phyloP scores from a whole-genome alignment of 2,329 filamentous ascomycete species.

The Cercospora zeae-maydis region DNA sequence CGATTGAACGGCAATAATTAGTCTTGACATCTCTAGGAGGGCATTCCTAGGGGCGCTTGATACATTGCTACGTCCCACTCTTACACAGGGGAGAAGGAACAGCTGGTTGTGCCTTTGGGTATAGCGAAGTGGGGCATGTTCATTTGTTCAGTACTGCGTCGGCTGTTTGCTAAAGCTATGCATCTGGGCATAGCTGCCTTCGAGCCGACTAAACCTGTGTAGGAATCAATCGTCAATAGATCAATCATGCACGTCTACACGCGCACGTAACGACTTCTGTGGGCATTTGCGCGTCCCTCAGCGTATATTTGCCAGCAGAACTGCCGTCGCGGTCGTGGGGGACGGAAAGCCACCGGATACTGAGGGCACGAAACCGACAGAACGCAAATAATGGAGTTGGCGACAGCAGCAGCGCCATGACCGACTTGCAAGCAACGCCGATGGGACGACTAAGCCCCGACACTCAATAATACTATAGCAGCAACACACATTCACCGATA shows the following conservation, averaged over 20 bases:
- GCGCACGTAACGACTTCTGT: neutral
- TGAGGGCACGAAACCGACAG: neutral
- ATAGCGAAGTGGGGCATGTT: no score
- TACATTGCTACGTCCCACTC: no score
- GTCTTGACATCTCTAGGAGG: no score
- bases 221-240: no score
- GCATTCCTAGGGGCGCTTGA: no score
- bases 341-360: constrained; percentile 2
- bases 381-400: neutral
- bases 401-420: neutral
- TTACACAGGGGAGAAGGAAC: no score
- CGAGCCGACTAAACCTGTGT: no score
- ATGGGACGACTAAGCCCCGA: constrained; percentile 1
- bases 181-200: no score
- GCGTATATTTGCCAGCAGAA: constrained; percentile 7
- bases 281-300: constrained; percentile 7
- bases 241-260: constrained; percentile 9
- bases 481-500: constrained; percentile 3
- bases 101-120: no score
- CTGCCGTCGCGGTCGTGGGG: neutral
- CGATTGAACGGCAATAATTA: no score
- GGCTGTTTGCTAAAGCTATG: no score
- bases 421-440: neutral
- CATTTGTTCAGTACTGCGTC: no score
- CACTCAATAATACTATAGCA: constrained; percentile 20